Evolutionary conservation across 257 asterid genomes (phyloP).

Genomic region (Solanum rostratum): DNA sequence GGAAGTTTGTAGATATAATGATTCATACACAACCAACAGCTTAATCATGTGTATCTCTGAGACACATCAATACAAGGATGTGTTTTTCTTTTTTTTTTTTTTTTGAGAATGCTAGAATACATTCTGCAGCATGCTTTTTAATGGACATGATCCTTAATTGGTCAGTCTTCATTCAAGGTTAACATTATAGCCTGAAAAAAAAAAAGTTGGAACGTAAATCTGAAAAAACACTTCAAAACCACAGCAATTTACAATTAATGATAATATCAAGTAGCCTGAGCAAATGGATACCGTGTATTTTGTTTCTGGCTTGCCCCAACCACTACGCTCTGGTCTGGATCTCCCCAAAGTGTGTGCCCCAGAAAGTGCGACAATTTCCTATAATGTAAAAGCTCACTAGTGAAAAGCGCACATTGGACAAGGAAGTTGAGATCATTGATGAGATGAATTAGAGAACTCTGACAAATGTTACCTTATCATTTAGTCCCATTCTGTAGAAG

Average conservation of each 20-base stretch:
- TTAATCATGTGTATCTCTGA: background rate
- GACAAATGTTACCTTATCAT: slow-evolving; percentile 59
- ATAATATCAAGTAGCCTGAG: background rate
- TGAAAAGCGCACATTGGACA: background rate
- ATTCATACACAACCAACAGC: background rate
- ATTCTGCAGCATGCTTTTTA: background rate
- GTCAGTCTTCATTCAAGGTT: background rate
- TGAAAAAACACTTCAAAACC: background rate
- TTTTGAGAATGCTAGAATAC: background rate
- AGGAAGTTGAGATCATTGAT: background rate
- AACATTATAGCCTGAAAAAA: background rate
- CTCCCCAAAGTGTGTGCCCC: slow-evolving; percentile 98
- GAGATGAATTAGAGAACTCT: background rate
- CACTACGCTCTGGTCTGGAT: slow-evolving; percentile 98
- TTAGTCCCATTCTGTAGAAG: slow-evolving; percentile 88
- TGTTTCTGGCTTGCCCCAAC: slow-evolving; percentile 97
- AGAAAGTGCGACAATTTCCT: slow-evolving; percentile 98
- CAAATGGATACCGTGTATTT: slow-evolving; percentile 61
- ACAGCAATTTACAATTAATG: background rate
- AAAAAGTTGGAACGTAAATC: background rate
- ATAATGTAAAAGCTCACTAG: slow-evolving; percentile 11
- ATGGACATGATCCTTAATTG: background rate
- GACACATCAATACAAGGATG: background rate
- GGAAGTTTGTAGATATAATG: background rate
- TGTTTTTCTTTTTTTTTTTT: background rate